Evolutionary conservation across 2,329 filamentous ascomycete species (phyloP), one percentile per base, ranked within the genome.

Genomic region (Fonsecaea monophora): DNA sequence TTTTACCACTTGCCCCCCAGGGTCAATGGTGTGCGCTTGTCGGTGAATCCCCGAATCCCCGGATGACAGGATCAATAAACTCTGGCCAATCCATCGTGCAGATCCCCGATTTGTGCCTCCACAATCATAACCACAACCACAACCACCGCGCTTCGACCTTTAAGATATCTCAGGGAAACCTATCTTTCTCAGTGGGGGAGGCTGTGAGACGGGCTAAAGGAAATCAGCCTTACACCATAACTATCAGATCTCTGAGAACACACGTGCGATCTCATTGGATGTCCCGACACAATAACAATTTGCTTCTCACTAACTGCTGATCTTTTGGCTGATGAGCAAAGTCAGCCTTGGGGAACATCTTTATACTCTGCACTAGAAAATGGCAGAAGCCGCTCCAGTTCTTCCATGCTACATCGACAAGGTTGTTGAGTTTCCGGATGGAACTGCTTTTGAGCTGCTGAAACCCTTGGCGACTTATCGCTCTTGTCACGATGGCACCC

Each of bases 401-500:
- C 55, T 70, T 7, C 68, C 70, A n/a, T 1, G 40, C 13, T 73
- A 69, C 50, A 55, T 73, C 18, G 63, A 67, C 37, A 61, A 59
- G 13, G 40, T 66, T 15, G 54, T 73, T 18, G 34, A 65, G 1
- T 71, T 73, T 42, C 40, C 59, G 8, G 58, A 68, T 30, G 65
- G 65, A 1, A 48, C 3, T 10, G 66, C 64, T 25, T 73, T 70
- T 57, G 62, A 68, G 35, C 53, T 73, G 5, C 37, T 70, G 45
- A 42, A 60, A 18, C 68, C 71, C 13, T 50, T 73, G 37, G 69
- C 71, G 15, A 68, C 69, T 10, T 70, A 67, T 48, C 59, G 70
- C 32, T 68, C 66, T 9, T 73, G 71, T 42, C 71, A 73, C 30
- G 71, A 73, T 63, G 71, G 71, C 5, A 68, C 55, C 1, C 71